phyloP scores from a whole-genome alignment of 192 early-diverging fungal species.

The Gonapodya sp. region DNA sequence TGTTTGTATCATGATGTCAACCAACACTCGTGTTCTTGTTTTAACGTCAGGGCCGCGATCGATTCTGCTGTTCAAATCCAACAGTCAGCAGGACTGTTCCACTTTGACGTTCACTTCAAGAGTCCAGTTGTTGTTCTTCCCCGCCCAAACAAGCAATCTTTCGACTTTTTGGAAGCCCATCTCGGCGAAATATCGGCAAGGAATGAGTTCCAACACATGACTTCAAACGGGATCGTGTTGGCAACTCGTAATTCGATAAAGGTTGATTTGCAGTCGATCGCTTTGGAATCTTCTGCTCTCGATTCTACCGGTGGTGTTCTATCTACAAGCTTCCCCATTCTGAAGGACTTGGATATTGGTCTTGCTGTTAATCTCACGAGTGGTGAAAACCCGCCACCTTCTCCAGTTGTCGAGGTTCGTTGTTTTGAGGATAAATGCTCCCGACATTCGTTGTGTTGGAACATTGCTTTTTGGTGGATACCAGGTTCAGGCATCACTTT shows the following conservation, averaged over 20 bases:
- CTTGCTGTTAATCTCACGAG: slow-evolving; percentile 40
- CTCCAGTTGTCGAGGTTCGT: not conserved
- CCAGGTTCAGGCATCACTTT: slow-evolving; percentile 50
- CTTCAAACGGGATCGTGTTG: slow-evolving; percentile 33
- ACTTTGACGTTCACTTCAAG: slow-evolving; percentile 76
- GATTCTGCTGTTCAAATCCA: slow-evolving; percentile 69
- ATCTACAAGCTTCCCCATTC: slow-evolving; percentile 49
- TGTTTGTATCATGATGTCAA: not conserved
- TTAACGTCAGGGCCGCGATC: slow-evolving; percentile 56
- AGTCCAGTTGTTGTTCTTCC: slow-evolving; percentile 79
- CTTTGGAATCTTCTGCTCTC: slow-evolving; percentile 41
- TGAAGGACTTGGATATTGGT: slow-evolving; percentile 75
- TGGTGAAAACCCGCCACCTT: not conserved
- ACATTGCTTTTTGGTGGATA: slow-evolving; percentile 5
- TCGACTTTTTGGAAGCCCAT: slow-evolving; percentile 64
- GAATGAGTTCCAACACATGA: slow-evolving; percentile 58
- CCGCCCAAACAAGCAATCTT: slow-evolving; percentile 37
- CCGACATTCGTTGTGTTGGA: not conserved
- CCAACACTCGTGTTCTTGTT: not conserved
- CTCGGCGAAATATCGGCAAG: slow-evolving; percentile 77
- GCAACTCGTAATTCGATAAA: slow-evolving; percentile 38
- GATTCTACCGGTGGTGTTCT: slow-evolving; percentile 1
- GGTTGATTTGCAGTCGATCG: slow-evolving; percentile 37
- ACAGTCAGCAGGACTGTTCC: slow-evolving; percentile 62
- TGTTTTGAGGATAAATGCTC: not conserved